phyloP scores from a whole-genome alignment of 805 yeast genomes.

The Ogataea salicorniae region DNA sequence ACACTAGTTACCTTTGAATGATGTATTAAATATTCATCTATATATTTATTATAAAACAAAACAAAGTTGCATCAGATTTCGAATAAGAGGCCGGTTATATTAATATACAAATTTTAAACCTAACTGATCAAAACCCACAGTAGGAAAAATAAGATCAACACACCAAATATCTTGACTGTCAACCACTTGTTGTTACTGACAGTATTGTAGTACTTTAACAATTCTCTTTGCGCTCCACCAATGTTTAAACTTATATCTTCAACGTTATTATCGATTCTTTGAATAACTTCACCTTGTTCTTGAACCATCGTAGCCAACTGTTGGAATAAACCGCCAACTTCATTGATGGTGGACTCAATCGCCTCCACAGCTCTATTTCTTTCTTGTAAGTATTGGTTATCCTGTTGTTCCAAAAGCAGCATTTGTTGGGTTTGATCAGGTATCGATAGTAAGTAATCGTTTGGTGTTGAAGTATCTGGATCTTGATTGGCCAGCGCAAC shows the following conservation, averaged over 20 bases:
- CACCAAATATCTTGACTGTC: conserved; percentile 83
- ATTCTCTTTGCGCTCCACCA: conserved; percentile 89
- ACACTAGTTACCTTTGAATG: too few species aligned
- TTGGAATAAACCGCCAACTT: conserved; percentile 89
- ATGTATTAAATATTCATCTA: too few species aligned
- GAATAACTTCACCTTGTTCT: conserved; percentile 95
- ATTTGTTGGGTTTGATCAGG: conserved; percentile 86
- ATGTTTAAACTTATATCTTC: conserved; percentile 90
- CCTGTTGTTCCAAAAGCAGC: conserved; percentile 80
- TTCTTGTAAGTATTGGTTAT: conserved; percentile 68
- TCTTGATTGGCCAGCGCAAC: conserved; percentile 16
- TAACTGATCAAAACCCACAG: conserved; percentile 75
- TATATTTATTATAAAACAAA: too few species aligned
- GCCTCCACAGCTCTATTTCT: conserved; percentile 91
- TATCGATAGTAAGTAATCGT: conserved; percentile 47
- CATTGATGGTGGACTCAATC: conserved; percentile 94
- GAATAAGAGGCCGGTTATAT: background rate
- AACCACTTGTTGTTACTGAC: conserved; percentile 91
- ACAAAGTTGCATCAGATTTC: too few species aligned
- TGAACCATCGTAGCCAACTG: conserved; percentile 97
- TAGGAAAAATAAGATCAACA: conserved; percentile 69
- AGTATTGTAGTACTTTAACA: conserved; percentile 81
- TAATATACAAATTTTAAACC: background rate
- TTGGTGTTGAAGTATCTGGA: conserved; percentile 29
- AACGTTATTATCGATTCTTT: conserved; percentile 90